Evolutionary conservation across 169 alveolate species (phyloP), one percentile per base, ranked within the genome.

Genomic region (Cryptosporidium muris): DNA sequence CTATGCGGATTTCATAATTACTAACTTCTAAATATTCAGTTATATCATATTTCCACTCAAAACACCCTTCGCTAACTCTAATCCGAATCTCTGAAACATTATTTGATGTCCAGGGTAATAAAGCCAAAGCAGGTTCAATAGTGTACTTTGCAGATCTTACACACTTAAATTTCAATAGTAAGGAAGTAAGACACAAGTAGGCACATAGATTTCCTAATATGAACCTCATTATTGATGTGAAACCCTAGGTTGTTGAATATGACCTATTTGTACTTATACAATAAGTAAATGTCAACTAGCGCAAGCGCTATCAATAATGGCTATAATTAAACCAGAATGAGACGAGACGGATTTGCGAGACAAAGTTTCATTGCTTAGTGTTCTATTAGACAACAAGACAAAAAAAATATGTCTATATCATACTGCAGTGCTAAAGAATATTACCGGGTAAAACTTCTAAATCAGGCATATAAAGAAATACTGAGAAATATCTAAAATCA

Each of bases 61-160:
- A 58, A 45, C 85, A 74, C 8, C 85, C 85, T 16, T 58, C 12
- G 16, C 14, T 48, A 3, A 37, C 85, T 34, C 74, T 74, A 25
- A 74, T 74, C 48, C 60, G 63, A 37, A 74, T 74, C 25, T 49
- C 51, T 2, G 85, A 74, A 3, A 25, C 45, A 53, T 74, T 74
- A 45, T 74, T 60, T 8, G 42, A 45, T 43, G 85, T 58, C 85
- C 85, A 74, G 40, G 85, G 85, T 34, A 74, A 37, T 16, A 74
- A 54, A 14, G 85, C 67, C 63, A 74, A 45, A 36, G 74, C 67
- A 58, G 85, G 85, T 47, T 58, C 67, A 45, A 74, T 74, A 40
- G 38, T 74, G 60, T 47, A 43, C 14, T 25, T n/a, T 14, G 68
- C 45, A 48, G 85, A 74, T 16, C 67, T 62, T 56, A 74, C 85